Percentiles rank a stretch among this genome's conserved stretches.
phyloP scores from a whole-genome alignment of 139 green algal species.

The Mesostigma viride region DNA sequence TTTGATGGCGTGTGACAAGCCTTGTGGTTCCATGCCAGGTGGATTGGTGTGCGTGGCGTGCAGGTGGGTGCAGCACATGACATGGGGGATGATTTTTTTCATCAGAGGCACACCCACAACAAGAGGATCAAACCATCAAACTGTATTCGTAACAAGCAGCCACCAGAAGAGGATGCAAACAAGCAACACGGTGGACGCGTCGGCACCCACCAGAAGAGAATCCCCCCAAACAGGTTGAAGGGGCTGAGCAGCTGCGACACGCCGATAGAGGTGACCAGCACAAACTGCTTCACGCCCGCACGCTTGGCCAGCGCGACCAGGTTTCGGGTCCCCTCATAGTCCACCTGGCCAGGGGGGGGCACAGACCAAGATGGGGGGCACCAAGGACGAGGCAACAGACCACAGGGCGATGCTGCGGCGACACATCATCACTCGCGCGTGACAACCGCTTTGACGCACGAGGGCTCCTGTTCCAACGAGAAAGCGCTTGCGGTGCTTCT shows the following conservation, averaged over 20 bases:
- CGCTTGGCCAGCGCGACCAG: background rate
- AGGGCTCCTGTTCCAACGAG: no score
- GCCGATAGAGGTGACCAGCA: conserved; percentile 7
- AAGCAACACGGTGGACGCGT: no score
- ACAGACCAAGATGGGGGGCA: background rate
- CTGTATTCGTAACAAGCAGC: no score
- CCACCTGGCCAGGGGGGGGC: background rate
- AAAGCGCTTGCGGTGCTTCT: background rate
- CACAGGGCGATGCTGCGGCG: background rate
- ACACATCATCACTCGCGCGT: background rate
- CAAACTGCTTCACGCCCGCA: conserved; percentile 4
- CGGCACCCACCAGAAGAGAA: conserved; percentile 4
- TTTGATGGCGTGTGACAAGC: no score
- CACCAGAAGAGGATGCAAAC: no score
- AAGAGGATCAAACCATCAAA: no score
- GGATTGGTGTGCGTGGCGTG: no score
- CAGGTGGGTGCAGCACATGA: no score
- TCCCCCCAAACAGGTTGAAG: background rate
- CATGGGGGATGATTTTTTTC: no score
- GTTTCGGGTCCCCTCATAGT: background rate
- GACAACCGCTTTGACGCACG: no score
- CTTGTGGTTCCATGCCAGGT: no score
- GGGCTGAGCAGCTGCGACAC: background rate
- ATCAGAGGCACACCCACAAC: no score
- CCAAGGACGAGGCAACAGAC: background rate